Evolutionary conservation across 768 basidiomycete genomes (phyloP).

Genomic region (Zangia roseola): DNA sequence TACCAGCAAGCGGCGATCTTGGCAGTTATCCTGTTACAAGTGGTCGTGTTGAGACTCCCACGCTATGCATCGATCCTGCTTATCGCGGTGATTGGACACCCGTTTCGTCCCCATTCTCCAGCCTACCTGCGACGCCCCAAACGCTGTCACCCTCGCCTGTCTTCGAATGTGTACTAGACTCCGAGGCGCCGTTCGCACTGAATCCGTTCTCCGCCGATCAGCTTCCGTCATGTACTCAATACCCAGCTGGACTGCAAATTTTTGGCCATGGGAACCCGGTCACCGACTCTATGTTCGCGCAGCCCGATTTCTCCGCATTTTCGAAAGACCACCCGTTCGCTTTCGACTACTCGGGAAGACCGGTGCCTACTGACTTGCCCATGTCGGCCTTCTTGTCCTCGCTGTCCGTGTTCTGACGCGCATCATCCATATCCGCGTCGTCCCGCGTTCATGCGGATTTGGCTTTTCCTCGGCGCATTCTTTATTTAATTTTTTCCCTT

Average conservation of each 20-base stretch:
- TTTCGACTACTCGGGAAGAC: conserved; percentile 24
- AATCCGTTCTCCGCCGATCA: conserved; percentile 20
- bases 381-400: conserved; percentile 35
- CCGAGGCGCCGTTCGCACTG: conserved; percentile 18
- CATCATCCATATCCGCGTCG: conserved; percentile 3
- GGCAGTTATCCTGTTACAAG: conserved; percentile 22
- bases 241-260: conserved; percentile 18
- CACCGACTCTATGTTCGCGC: conserved; percentile 13
- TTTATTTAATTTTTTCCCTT: conserved; percentile 1
- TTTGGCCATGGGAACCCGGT: conserved; percentile 18
- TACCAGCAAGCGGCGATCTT: conserved; percentile 13
- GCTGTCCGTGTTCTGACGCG: conserved; percentile 28
- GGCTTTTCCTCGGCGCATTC: background rate
- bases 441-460: conserved; percentile 5
- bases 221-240: conserved; percentile 17
- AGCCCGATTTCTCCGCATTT: conserved; percentile 22
- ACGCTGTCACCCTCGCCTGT: conserved; percentile 30
- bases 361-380: conserved; percentile 23
- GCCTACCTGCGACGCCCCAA: conserved; percentile 44
- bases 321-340: conserved; percentile 25
- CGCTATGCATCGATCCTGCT: conserved; percentile 41
- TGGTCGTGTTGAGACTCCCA: conserved; percentile 28
- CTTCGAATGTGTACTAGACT: conserved; percentile 24
- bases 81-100: conserved; percentile 43
- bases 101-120: conserved; percentile 42